Evolutionary conservation across 164 flowering plant species (phyloP).

Genomic region (Santalum album): DNA sequence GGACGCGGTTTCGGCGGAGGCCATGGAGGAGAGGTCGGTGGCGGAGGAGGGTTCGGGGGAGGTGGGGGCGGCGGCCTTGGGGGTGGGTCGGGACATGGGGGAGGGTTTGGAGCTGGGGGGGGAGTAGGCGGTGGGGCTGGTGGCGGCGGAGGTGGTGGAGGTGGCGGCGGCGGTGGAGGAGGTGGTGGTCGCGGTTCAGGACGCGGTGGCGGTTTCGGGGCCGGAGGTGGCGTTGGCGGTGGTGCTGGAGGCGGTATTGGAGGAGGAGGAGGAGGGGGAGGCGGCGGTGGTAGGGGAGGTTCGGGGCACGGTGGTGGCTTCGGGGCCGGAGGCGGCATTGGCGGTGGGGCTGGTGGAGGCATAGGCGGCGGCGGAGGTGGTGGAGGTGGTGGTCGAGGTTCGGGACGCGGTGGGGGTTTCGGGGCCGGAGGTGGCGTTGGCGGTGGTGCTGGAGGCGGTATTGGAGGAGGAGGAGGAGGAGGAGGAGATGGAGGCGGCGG

Average conservation of each 20-base stretch:
- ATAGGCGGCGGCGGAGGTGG: neutral
- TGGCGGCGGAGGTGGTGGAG: slow-evolving; percentile 1
- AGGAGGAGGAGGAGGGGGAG: slow-evolving; percentile 11
- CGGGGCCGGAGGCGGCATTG: slow-evolving; percentile 12
- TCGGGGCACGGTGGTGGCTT: slow-evolving; percentile 9
- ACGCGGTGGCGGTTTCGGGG: too few species aligned
- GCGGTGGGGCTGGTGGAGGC: slow-evolving; percentile 13
- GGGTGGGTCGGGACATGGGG: slow-evolving; percentile 9
- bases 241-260: too few species aligned
- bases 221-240: too few species aligned
- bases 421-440: too few species aligned
- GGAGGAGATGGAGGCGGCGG: too few species aligned
- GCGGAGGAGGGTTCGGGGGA: slow-evolving; percentile 3
- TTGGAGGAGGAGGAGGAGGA: slow-evolving; percentile 9
- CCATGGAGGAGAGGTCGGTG: neutral
- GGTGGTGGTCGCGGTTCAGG: too few species aligned
- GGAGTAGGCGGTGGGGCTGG: too few species aligned
- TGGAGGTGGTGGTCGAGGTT: neutral
- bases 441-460: too few species aligned
- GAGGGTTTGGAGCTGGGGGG: slow-evolving; percentile 11
- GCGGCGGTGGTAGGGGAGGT: slow-evolving; percentile 9
- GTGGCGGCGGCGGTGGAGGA: slow-evolving; percentile 4
- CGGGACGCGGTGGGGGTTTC: neutral
- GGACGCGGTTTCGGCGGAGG: slow-evolving; percentile 4
- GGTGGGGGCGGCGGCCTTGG: slow-evolving; percentile 7